Percentiles rank a stretch among this genome's conserved stretches.
Evolutionary conservation across 2,329 filamentous ascomycete species (phyloP).

Genomic region (Xylariaceae sp.): DNA sequence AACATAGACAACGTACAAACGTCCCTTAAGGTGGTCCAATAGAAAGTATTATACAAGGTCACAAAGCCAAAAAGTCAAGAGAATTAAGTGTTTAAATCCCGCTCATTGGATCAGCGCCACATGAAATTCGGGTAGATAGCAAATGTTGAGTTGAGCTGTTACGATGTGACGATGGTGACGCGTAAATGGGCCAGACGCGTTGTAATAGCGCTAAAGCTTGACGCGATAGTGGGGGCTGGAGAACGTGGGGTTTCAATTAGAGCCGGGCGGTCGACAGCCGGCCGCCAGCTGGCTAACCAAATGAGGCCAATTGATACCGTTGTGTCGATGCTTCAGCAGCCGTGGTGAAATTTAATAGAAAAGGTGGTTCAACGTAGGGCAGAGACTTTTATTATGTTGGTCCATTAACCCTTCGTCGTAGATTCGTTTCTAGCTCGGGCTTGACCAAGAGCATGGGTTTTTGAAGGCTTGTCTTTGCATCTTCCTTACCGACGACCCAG

Average conservation of each 20-base stretch:
- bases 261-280: too few species aligned
- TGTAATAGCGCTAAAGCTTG: conserved; percentile 7
- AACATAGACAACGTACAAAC: conserved; percentile 1
- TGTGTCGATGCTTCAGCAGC: too few species aligned
- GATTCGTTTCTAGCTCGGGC: conserved; percentile 19
- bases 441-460: conserved; percentile 16
- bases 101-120: too few species aligned
- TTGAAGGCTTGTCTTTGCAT: conserved; percentile 32
- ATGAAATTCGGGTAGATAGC: neutral
- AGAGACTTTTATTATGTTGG: neutral
- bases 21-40: neutral
- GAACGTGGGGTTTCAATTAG: too few species aligned
- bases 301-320: too few species aligned
- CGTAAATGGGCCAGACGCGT: conserved; percentile 33
- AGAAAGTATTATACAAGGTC: neutral
- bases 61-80: too few species aligned
- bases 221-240: conserved; percentile 33
- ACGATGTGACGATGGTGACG: conserved; percentile 22
- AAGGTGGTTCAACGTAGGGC: neutral
- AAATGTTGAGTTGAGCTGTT: neutral
- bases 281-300: too few species aligned
- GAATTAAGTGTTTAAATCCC: too few species aligned
- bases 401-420: conserved; percentile 29
- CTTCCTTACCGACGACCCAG: conserved; percentile 65
- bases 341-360: neutral